Percentiles rank a stretch among this genome's conserved stretches.
Conservation (phyloP, 1,284 basidiomycete species). For the Blastosporella zonata region DNA sequence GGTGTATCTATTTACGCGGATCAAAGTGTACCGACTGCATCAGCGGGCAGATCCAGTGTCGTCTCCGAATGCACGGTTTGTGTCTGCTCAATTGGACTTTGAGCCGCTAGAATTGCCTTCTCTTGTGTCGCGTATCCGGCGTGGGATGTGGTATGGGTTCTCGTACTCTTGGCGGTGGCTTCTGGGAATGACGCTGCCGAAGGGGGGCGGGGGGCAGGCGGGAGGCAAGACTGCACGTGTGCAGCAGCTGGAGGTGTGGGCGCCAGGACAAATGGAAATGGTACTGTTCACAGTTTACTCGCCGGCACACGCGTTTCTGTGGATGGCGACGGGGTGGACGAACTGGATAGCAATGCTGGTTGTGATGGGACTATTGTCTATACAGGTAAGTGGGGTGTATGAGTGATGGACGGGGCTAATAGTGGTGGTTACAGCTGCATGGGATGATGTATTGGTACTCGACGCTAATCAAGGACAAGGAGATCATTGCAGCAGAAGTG, state of each 20-base stretch:
- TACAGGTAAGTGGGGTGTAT: slow-evolving; percentile 47
- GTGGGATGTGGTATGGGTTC: slow-evolving; percentile 46
- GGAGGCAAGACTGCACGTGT: slow-evolving; percentile 46
- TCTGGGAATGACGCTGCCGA: slow-evolving; percentile 56
- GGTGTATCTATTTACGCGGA: slow-evolving; percentile 64
- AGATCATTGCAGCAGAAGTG: slow-evolving; percentile 75
- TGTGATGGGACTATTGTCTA: slow-evolving; percentile 61
- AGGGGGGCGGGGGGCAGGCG: slow-evolving; percentile 37
- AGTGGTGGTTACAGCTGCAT: slow-evolving; percentile 39
- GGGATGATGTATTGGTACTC: slow-evolving; percentile 55
- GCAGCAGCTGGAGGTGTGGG: slow-evolving; percentile 77
- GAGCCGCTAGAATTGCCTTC: slow-evolving; percentile 40
- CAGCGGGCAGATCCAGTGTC: slow-evolving; percentile 58
- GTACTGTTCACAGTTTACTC: slow-evolving; percentile 74
- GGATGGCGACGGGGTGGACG: slow-evolving; percentile 64
- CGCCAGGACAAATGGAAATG: slow-evolving; percentile 69
- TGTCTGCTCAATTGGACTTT: slow-evolving; percentile 48
- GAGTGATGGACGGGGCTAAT: neutral
- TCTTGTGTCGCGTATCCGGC: slow-evolving; percentile 32
- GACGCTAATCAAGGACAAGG: slow-evolving; percentile 69
- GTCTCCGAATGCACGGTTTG: slow-evolving; percentile 65
- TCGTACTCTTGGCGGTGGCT: slow-evolving; percentile 63
- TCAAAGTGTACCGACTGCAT: slow-evolving; percentile 64
- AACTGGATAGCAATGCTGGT: slow-evolving; percentile 72
- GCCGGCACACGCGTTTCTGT: slow-evolving; percentile 68